Conservation (phyloP, 2,329 filamentous ascomycete genomes). For the Trichoderma sp. region DNA sequence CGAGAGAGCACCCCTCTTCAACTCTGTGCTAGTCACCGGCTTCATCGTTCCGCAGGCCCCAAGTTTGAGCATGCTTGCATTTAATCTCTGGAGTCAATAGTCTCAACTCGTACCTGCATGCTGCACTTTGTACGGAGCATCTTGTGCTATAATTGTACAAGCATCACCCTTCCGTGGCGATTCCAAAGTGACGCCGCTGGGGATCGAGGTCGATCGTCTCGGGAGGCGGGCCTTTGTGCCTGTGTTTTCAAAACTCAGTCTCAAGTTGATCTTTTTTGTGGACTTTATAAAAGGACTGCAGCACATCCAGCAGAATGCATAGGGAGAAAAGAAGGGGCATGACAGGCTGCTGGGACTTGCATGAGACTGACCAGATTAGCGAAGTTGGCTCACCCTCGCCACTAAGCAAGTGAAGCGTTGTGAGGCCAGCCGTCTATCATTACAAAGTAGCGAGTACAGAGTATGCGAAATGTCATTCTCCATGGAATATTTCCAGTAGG, state of each 20-base stretch:
- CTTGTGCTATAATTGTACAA: not conserved
- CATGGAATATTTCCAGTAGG: not conserved
- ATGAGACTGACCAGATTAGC: slow-evolving; percentile 19
- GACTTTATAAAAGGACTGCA: not conserved
- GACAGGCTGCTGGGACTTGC: not conserved
- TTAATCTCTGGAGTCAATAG: slow-evolving; percentile 20
- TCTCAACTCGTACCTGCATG: not conserved
- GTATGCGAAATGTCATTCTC: not conserved
- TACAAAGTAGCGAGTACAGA: not conserved
- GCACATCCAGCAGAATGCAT: slow-evolving; percentile 5
- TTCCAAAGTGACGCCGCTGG: slow-evolving; percentile 2
- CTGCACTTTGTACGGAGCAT: not conserved
- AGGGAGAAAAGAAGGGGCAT: not conserved
- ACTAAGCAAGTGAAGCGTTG: slow-evolving; percentile 3
- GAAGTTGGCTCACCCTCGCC: not conserved
- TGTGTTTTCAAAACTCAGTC: not conserved
- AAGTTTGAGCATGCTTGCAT: slow-evolving; percentile 15
- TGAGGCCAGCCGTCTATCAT: slow-evolving; percentile 1
- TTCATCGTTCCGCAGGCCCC: slow-evolving; percentile 20
- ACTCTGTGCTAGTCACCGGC: slow-evolving; percentile 12
- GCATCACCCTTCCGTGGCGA: not conserved
- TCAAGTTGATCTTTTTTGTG: slow-evolving; percentile 21
- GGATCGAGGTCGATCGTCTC: slow-evolving; percentile 23
- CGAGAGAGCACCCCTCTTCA: slow-evolving; percentile 9
- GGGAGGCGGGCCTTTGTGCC: slow-evolving; percentile 17